Percentiles rank a stretch among this genome's conserved stretches.
Conservation (phyloP, 148 eudicot genomes). For the Euryodendron excelsum region DNA sequence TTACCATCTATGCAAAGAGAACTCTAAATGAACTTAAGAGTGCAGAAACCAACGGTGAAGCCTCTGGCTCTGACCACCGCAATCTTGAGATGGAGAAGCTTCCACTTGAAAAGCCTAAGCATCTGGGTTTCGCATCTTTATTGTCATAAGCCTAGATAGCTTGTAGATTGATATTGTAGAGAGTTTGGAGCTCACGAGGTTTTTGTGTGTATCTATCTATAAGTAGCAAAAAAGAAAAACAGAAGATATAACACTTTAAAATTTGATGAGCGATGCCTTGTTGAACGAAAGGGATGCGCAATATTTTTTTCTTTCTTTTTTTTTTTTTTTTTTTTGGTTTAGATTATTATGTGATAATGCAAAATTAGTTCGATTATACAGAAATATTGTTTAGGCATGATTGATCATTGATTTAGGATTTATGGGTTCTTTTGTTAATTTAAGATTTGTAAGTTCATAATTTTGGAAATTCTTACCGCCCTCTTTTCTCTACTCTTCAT, state of each 20-base stretch:
- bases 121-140: conserved; percentile 21
- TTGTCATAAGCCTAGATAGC: background rate
- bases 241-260: too few relatives aligned
- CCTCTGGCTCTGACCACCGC: conserved; percentile 18
- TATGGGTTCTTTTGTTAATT: too few relatives aligned
- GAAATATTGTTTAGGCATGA: too few relatives aligned
- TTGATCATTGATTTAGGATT: too few relatives aligned
- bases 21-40: conserved; percentile 54
- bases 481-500: too few relatives aligned
- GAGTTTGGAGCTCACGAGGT: conserved; percentile 21
- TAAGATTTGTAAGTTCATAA: background rate
- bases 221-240: too few relatives aligned
- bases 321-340: too few relatives aligned
- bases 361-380: too few relatives aligned
- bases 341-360: too few relatives aligned
- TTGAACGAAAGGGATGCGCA: too few relatives aligned
- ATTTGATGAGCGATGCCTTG: too few relatives aligned
- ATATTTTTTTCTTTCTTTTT: too few relatives aligned
- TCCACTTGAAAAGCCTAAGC: conserved; percentile 58
- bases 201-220: conserved; percentile 7
- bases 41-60: conserved; percentile 39
- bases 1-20: conserved; percentile 75
- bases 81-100: conserved; percentile 61
- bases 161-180: conserved; percentile 32
- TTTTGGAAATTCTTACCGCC: background rate